Evolutionary conservation across 1,284 basidiomycete species (phyloP), one percentile per base, ranked within the genome.

Genomic region (Hemileccinum hortonii): DNA sequence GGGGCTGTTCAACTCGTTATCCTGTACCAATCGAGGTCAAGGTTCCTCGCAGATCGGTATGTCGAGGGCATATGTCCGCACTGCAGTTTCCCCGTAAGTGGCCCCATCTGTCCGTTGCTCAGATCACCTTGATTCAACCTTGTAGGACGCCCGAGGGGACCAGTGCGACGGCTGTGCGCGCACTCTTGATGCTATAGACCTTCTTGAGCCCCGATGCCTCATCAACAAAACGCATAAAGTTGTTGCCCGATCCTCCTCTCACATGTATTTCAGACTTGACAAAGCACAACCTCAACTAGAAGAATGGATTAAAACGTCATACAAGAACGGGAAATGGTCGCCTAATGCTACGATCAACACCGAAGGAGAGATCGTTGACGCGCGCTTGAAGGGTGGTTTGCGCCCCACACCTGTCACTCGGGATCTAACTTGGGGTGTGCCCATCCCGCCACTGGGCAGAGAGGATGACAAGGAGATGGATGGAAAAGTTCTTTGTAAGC

Each of bases 361-460:
- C 3, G 90, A 93, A 43, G 92, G 93, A 26, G 87, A 91, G 59
- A 86, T 99, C 56, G 84, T 98, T 56, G 95, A 98, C 69, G 88
- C 92, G 14, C 85, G 97, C 58, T 74, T 99, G 73, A 92, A 90
- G 73, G 80, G 83, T 47, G 96, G 96, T 2, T 75, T 99, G 57
- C 78, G 87, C 52, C 93, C 94, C 3, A 93, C 93, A 50, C 93
- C 95, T 3, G 79, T 99, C 57, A 99, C 97, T 15, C 78, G 96
- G 64, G 96, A 99, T 76, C 74, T 99, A 49, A 88, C 87, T 50
- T 99, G 96, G 96, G 97, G 97, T 59, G 94, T 99, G 10, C 89
- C 92, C 5, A 92, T 99, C 11, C 96, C 90, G 0, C 52, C 81
- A 70, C 75, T 87, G 18, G 90, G 84, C 26, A 80, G 81, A 41